A percentile compares a stretch with the other conserved stretches of the same genome.
Evolutionary conservation across 2,329 filamentous ascomycete species (phyloP).

Genomic region (Apiospora phragmitis): DNA sequence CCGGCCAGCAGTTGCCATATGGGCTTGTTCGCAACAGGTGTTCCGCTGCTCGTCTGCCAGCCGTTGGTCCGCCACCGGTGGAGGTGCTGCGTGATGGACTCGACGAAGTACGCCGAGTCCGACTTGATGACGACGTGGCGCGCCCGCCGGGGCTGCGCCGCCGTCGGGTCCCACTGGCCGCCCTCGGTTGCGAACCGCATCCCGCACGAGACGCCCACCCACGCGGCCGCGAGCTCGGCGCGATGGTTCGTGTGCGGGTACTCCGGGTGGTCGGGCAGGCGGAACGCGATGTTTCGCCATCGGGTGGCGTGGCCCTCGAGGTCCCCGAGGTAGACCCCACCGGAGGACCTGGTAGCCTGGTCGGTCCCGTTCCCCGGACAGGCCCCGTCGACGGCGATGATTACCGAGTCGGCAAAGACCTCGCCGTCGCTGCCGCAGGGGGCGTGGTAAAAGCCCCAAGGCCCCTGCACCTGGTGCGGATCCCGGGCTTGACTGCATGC

Average conservation of each 20-base stretch:
- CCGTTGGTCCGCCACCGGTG: neutral
- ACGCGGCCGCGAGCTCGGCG: neutral
- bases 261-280: neutral
- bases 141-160: neutral
- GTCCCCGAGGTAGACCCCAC: neutral
- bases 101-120: neutral
- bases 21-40: neutral
- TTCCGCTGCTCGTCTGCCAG: neutral
- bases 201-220: neutral
- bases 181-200: neutral
- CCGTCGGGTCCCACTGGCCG: neutral
- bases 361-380: neutral
- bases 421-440: neutral
- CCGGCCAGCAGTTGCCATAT: neutral
- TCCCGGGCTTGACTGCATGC: neutral
- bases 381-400: neutral
- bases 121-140: neutral
- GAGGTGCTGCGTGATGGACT: neutral
- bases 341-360: neutral
- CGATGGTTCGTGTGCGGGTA: neutral
- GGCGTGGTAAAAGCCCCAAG: neutral
- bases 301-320: neutral
- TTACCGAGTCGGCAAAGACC: neutral
- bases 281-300: neutral
- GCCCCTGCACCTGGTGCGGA: neutral